Evolutionary conservation across 2,329 filamentous ascomycete species (phyloP).

Genomic region (Aureobasidium melanogenum): DNA sequence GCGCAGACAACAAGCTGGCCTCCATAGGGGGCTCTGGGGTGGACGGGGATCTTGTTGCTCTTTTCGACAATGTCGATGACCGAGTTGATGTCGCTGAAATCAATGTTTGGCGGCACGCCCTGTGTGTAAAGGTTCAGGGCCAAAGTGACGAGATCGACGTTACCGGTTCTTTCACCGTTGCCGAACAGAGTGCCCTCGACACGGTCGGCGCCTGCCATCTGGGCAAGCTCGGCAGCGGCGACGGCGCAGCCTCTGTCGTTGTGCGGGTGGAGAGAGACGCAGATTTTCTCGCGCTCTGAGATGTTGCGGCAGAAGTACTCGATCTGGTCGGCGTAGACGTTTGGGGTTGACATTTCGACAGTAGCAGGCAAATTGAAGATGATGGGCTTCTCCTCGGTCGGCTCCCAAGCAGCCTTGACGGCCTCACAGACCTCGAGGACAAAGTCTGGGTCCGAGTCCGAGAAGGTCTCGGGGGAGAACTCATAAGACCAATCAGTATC

Average conservation of each 20-base stretch:
- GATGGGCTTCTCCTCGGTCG: slow-evolving; percentile 67
- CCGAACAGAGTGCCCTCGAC: slow-evolving; percentile 92
- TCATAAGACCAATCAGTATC: slow-evolving; percentile 68
- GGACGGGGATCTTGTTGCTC: slow-evolving; percentile 90
- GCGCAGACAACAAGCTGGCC: slow-evolving; percentile 87
- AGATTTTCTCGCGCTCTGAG: slow-evolving; percentile 74
- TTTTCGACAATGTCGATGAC: slow-evolving; percentile 86
- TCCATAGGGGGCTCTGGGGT: slow-evolving; percentile 81
- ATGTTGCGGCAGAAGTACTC: slow-evolving; percentile 91
- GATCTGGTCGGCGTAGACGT: slow-evolving; percentile 91
- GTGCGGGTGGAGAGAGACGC: slow-evolving; percentile 85
- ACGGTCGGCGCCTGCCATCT: slow-evolving; percentile 92
- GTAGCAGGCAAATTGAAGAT: slow-evolving; percentile 97
- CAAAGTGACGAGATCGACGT: slow-evolving; percentile 88
- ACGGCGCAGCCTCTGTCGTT: slow-evolving; percentile 89
- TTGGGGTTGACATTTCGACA: slow-evolving; percentile 89
- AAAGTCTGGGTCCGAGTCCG: slow-evolving; percentile 78
- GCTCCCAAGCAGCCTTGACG: slow-evolving; percentile 89
- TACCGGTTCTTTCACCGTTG: slow-evolving; percentile 91
- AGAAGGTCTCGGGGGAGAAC: slow-evolving; percentile 83
- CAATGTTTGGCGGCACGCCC: slow-evolving; percentile 72
- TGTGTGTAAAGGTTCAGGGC: slow-evolving; percentile 93
- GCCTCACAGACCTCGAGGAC: slow-evolving; percentile 78
- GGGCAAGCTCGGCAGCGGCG: slow-evolving; percentile 81
- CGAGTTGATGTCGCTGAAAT: slow-evolving; percentile 80